Evolutionary conservation across 164 flowering plant species (phyloP).

Genomic region (Stephania yunnanensis): DNA sequence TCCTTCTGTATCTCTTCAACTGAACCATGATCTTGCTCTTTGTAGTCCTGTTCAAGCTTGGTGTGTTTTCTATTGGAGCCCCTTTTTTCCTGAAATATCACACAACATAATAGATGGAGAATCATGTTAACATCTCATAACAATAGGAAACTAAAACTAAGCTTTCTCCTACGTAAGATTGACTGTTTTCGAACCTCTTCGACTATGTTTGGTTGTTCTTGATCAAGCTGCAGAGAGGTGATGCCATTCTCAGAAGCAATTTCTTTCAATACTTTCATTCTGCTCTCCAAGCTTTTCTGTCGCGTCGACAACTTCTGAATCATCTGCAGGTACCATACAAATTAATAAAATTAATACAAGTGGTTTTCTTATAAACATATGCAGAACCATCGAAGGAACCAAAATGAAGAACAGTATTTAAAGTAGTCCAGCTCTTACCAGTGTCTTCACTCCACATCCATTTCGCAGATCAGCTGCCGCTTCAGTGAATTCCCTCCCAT

Average conservation of each 20-base stretch:
- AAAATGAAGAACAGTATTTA: background rate
- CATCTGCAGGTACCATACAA: constrained; percentile 36
- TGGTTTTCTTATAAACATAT: background rate
- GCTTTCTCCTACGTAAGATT: background rate
- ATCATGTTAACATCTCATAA: background rate
- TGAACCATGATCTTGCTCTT: background rate
- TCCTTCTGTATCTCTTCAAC: constrained; percentile 19
- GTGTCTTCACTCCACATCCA: constrained; percentile 58
- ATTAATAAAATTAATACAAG: background rate
- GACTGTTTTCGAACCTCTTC: constrained; percentile 26
- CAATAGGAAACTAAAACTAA: background rate
- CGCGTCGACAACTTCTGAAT: constrained; percentile 74
- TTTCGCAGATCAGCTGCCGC: constrained; percentile 64
- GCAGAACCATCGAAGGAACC: background rate
- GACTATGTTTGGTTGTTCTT: constrained; percentile 26
- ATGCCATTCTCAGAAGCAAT: constrained; percentile 62
- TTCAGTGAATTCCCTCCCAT: constrained; percentile 68
- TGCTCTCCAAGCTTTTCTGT: constrained; percentile 54
- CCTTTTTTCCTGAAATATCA: constrained; percentile 22
- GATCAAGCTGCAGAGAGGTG: constrained; percentile 33
- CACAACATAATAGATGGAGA: background rate
- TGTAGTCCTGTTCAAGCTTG: constrained; percentile 7
- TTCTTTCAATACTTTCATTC: constrained; percentile 53
- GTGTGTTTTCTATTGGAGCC: constrained; percentile 18
- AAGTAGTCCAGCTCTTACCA: constrained; percentile 28